Percentiles rank a stretch among this genome's conserved stretches.
Evolutionary conservation across 2,329 filamentous ascomycete species (phyloP).

Genomic region (Aspergillus persii): DNA sequence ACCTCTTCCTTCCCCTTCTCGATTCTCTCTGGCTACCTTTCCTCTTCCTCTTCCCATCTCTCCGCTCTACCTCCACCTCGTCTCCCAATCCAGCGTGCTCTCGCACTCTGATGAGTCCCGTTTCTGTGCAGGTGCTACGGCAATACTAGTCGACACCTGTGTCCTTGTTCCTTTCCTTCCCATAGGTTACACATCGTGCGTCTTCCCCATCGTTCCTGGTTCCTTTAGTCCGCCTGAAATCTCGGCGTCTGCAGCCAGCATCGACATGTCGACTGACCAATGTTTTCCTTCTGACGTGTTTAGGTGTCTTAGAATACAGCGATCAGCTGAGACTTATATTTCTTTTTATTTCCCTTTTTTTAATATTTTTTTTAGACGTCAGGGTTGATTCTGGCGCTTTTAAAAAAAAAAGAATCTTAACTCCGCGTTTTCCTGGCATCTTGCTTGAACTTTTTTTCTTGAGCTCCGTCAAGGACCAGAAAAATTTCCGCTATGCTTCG

Average conservation of each 20-base stretch:
- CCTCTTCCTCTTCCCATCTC: conserved; percentile 4
- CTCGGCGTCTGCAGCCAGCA: conserved; percentile 10
- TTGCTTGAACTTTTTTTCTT: not conserved
- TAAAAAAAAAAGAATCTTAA: conserved; percentile 5
- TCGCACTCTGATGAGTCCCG: conserved; percentile 41
- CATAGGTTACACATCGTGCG: conserved; percentile 13
- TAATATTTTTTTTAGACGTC: not conserved
- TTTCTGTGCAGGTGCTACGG: conserved; percentile 40
- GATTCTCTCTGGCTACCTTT: conserved; percentile 5
- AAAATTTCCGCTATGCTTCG: conserved; percentile 40
- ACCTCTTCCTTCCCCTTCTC: not conserved
- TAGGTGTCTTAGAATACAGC: not conserved
- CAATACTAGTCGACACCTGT: conserved; percentile 42
- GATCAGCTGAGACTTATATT: not conserved
- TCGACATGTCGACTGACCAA: not conserved
- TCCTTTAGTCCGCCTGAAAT: conserved; percentile 21
- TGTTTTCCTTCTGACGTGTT: not conserved
- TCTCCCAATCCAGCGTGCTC: conserved; percentile 28
- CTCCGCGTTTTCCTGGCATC: not conserved
- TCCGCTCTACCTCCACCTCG: not conserved
- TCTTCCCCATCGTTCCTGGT: conserved; percentile 20
- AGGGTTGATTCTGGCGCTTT: not conserved
- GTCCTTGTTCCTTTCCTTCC: conserved; percentile 19
- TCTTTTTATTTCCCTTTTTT: not conserved
- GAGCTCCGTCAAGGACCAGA: conserved; percentile 14